Conservation (phyloP, 139 green algal genomes). For the Chlorella sp. region DNA sequence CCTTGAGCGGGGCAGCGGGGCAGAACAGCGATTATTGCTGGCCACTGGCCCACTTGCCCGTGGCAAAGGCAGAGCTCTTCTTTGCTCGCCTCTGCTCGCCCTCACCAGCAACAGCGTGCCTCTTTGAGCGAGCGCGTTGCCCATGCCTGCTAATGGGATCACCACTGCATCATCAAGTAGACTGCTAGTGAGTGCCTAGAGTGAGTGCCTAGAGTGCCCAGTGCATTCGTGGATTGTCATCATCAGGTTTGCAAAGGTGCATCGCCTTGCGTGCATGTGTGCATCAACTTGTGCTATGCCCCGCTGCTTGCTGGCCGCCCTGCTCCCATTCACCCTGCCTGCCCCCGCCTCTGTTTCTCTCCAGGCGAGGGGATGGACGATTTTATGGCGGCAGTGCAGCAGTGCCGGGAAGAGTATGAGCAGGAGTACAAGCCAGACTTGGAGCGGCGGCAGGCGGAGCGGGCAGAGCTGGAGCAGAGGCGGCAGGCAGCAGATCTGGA, state of each 20-base stretch:
- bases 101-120: no score
- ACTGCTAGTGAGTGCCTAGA: no score
- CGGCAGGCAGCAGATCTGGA: conserved; percentile 64
- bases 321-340: background rate
- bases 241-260: no score
- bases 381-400: conserved; percentile 76
- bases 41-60: background rate
- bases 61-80: background rate
- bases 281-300: no score
- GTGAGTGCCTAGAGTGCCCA: no score
- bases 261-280: no score
- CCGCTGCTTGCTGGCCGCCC: background rate
- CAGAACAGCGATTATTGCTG: background rate
- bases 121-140: background rate
- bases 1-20: background rate
- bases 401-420: conserved; percentile 76
- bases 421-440: conserved; percentile 78
- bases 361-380: conserved; percentile 83
- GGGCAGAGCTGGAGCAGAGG: conserved; percentile 51
- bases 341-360: background rate
- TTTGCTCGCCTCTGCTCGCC: no score
- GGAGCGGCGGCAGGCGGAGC: conserved; percentile 48
- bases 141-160: no score
- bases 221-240: no score
- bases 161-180: no score